Evolutionary conservation across 768 basidiomycete genomes (phyloP), one percentile per base, ranked within the genome.

Genomic region (Pleurotus platypus): DNA sequence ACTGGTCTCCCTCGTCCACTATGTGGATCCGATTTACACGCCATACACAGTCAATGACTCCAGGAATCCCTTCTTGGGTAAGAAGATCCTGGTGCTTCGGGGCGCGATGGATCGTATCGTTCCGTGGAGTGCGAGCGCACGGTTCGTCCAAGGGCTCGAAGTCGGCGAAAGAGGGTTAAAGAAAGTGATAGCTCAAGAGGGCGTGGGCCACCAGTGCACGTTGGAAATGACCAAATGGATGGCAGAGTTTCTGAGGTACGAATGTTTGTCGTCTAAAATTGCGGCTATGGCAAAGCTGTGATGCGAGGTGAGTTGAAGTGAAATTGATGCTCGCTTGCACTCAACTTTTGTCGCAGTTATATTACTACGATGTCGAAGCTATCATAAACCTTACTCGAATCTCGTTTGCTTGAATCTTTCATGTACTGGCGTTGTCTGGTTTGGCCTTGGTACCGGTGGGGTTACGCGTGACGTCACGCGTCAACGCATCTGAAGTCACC

Each of bases 71-170:
- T 92, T 89, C 67, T 57, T 76, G 3, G 86, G 83, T 1, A 92
- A 92, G 74, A 83, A 83, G 63, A 77, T 94, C 12, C 76, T 94
- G 4, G 84, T 89, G 2, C 68, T 94, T 3, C 84, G 85, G 0
- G 92, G 91, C 0, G 79, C 62, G 56, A 75, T 71, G 18, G 92
- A 94, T 68, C 70, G 64, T 43, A 63, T 89, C 13, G 91, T 93
- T 15, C 90, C 89, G 9, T 85, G 83, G 79, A 62, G 63, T n/a
- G 75, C 79, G 15, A 82, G 83, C 56, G 48, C 77, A 60, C 67
- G 70, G 15, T 89, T 89, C 68, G 81, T 89, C 0, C 76, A 83
- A 2, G 67, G 61, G 0, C 66, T 91, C 30, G 72, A 79, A 37
- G 81, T 84, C 0, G 86, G 86, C 0, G 46, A 57, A 8, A 58